Base-by-base conservation (phyloP, 2,329 filamentous ascomycete genomes). In the Bipolaris cookei region DNA sequence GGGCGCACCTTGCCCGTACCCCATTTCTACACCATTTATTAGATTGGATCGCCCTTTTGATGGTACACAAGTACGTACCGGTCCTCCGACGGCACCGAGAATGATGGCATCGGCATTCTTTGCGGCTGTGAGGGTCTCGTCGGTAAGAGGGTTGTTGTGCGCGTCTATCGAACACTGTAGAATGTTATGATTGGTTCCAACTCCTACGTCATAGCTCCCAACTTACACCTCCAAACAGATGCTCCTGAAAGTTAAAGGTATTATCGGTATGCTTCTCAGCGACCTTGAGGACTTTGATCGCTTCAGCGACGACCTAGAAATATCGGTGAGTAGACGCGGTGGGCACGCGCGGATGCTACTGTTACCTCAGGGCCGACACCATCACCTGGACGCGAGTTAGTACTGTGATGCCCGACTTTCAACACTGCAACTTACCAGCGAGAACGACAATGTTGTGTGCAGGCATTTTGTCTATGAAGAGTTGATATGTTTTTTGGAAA, bases 81-180 rank as follows among this genome's bases (percentile, higher is more conserved):
- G 94, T n/a, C 94, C 94, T 67, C 94, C 94, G 72, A 98, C 96
- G 67, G 94, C 92, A 66, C 93, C 94, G 52, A 98, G 88, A 58
- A 98, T 88, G 58, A 98, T 90, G 37, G 93, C 94, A 77, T 97
- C 90, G 63, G 93, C 92, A 49, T 84, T 82, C 78, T 96, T 93
- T 66, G 92, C 92, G 34, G 92, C 92, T 13, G 81, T 81, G 68
- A 98, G 89, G 61, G 92, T 91, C 70, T 90, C 87, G 68, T 95
- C 88, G 51, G 92, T 96, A 60, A 98, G 82, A 28, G 94, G 88
- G 28, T 81, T 84, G 68, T 91, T 91, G 72, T 87, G 87, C 16
- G 87, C 88, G 72, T 97, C 88, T 78, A 98, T 97, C 45, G 93
- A 97, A 77, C 88, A 90, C 92, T 97, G 46, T 23, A 38, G 21